These are phyloP conservation scores for Hypoxylon sp. DNA, from an alignment of 2,329 filamentous ascomycete species.

Conservation along the genomic window DNA sequence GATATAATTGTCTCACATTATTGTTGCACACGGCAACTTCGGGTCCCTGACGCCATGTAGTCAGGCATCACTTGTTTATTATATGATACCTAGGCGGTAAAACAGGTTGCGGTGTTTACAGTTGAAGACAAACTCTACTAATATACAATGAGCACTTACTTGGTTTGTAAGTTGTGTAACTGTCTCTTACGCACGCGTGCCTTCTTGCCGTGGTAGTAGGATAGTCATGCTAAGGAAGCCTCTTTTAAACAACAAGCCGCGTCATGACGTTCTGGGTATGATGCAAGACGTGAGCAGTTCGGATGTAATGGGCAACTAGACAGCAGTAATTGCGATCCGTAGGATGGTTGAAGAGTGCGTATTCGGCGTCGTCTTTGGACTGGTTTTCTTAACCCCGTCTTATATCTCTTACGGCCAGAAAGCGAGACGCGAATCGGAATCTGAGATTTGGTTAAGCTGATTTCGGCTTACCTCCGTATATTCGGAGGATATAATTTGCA, in stretches of 20 bases:
- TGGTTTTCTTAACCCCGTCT: conserved; percentile 11
- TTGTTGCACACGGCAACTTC: background rate
- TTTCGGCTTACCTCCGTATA: conserved; percentile 16
- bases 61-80: background rate
- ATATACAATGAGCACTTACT: background rate
- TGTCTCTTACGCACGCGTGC: conserved; percentile 15
- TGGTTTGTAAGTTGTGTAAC: conserved; percentile 19
- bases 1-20: background rate
- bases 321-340: background rate
- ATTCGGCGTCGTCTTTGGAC: background rate
- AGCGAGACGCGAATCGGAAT: conserved; percentile 4
- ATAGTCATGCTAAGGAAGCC: conserved; percentile 21
- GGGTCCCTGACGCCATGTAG: background rate
- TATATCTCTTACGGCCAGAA: background rate
- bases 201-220: conserved; percentile 7
- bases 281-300: conserved; percentile 33
- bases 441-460: conserved; percentile 11
- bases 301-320: conserved; percentile 13
- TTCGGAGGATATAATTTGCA: conserved; percentile 8
- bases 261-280: conserved; percentile 35
- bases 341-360: background rate
- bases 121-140: background rate
- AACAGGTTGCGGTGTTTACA: background rate
- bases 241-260: conserved; percentile 27
- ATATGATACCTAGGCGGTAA: background rate